Base-by-base conservation (phyloP, 208 protist genomes). In the Acanthamoeba rhysodes region DNA sequence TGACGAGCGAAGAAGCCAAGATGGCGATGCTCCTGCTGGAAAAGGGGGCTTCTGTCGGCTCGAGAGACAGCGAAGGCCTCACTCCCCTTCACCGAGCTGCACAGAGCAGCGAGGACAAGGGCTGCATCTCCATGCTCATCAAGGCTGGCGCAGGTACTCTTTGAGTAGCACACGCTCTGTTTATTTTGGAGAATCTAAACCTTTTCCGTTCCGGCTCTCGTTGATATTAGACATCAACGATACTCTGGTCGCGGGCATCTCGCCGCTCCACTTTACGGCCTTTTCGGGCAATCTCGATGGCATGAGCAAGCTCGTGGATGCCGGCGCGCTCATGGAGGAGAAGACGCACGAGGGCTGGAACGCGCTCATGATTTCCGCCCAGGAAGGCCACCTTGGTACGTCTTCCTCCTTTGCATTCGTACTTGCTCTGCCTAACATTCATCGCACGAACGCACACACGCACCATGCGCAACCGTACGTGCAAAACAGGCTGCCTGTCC, bases 311-410 rank as follows among this genome's bases (percentile, higher is more conserved):
- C 68, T 94, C 24, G 41, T 94, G n/a, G 90, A 94, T n/a, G 90
- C 66, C 50, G 68, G 68, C 16, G 90, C 90, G 24, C 8, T 62
- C n/a, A 24, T 62, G 27, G 72, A 94, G 29, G 90, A 82, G 18
- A 82, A 74, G 45, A 82, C 90, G 16, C 66, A 94, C 24, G 90
- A 94, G 45, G 90, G 90, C 37, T 94, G 59, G 66, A 94, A 57
- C n/a, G 29, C 90, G 9, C 90, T 94, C 48, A 82, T 94, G 90
- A 82, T 94, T 22, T 76, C 66, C 0, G 59, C 90, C 16, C 90
- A 94, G n/a, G 90, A 94, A 22, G 90, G 90, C 7, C 90, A 94
- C 45, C 22, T 94, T 14, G 90, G 85, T 92, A 66, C 53, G 59
- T 12, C 4, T 29, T 59, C 55, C 16, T 59, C 16, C 55, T 22